Base-by-base conservation (phyloP, 1,139 yeast species). In the Geotrichum restrictum region DNA sequence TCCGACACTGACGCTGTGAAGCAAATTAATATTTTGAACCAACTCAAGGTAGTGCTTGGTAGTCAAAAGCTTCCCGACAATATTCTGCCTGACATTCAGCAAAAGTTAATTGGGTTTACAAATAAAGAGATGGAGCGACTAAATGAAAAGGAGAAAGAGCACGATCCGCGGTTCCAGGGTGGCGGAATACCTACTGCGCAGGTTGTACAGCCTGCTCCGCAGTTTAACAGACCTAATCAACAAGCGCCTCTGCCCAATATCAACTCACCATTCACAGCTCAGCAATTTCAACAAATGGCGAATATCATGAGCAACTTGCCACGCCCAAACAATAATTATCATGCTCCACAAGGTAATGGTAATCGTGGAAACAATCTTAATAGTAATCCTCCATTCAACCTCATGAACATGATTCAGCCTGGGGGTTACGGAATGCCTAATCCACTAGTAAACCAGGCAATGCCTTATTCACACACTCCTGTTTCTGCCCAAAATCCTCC, bases 21-120 rank as follows among this genome's bases (percentile, higher is more conserved):
- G 43, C 74, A 70, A 56, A 52, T 69, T 32, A 62, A 60, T 8
- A 65, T 65, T 14, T 56, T 72, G 33, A 60, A 57, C 27, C 70
- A 71, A 44, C 57, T 71, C 22, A 68, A 64, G 49, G 57, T 61
- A 5, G 55, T 58, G 21, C 57, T 71, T 33, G 58, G 68, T 11
- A 64, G 66, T 2, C 62, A 62, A 42, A 61, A 68, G 24, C 63
- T 76, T 37, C 72, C 79, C 1, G 65, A 69, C 2, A 64, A 66
- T 13, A 69, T 69, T 10, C 62, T 78, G 41, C 69, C 68, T 6
- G 68, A 67, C 38, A 74, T 77, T 3, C 77, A 75, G 56, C 59
- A 62, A 27, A 79, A 77, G 59, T 61, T 78, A 49, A 74, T 62
- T 8, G 61, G 62, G 7, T 64, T 64, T 45, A 60, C 66, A 6